Evolutionary conservation across 2,329 filamentous ascomycete genomes (phyloP).

Genomic region (Pseudogymnoascus sp.): DNA sequence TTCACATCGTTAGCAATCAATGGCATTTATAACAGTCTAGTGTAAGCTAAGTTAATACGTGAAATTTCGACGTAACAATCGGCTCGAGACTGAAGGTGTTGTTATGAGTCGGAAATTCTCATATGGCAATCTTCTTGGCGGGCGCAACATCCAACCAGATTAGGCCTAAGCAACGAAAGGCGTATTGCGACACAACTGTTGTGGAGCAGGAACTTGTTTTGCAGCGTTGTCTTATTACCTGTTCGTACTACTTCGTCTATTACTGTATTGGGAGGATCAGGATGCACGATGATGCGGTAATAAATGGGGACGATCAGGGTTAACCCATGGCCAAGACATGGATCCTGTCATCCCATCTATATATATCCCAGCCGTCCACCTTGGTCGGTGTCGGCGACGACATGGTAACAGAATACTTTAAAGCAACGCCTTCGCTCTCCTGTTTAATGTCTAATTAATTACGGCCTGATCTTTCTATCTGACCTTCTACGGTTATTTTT

Average conservation of each 20-base stretch:
- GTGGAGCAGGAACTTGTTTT: background rate
- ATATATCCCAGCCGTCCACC: background rate
- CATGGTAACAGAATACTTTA: background rate
- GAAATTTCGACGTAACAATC: background rate
- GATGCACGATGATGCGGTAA: background rate
- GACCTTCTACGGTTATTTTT: background rate
- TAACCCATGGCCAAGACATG: background rate
- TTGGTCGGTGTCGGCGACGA: background rate
- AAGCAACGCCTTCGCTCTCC: background rate
- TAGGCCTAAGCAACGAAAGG: too few species aligned
- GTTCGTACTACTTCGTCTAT: background rate
- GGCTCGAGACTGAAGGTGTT: background rate
- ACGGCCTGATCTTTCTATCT: too few species aligned
- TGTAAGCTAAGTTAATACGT: background rate
- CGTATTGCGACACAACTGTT: background rate
- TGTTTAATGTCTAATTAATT: background rate
- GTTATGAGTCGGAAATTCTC: background rate
- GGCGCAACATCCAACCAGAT: too few species aligned
- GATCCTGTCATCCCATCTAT: background rate
- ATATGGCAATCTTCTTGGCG: too few species aligned
- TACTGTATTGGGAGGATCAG: background rate
- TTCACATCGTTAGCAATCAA: background rate
- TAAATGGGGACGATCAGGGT: background rate
- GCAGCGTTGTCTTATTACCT: background rate
- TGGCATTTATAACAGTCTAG: background rate